Evolutionary conservation across 1,284 basidiomycete genomes (phyloP).

Genomic region (Tranzscheliella williamsii): DNA sequence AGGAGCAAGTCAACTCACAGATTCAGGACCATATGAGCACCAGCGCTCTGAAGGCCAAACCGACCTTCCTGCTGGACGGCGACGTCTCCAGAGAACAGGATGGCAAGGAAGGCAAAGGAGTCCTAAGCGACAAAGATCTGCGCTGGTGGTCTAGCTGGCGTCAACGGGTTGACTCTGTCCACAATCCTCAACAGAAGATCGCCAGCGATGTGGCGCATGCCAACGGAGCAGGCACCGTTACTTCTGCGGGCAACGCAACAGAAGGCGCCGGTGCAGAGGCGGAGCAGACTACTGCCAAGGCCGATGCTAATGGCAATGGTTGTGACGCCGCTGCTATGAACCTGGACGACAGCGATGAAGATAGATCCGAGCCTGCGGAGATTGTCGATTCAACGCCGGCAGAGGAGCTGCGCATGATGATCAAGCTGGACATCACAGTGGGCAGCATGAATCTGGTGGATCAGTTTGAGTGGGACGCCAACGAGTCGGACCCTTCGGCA

Average conservation of each 20-base stretch:
- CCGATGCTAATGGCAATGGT: constrained; percentile 62
- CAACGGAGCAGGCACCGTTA: background rate
- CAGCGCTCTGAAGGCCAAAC: constrained; percentile 45
- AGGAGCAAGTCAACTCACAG: constrained; percentile 83
- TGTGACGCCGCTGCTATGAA: constrained; percentile 56
- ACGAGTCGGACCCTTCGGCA: constrained; percentile 71
- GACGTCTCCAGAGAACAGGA: constrained; percentile 6
- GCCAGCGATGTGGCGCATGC: constrained; percentile 45
- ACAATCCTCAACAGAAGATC: constrained; percentile 15
- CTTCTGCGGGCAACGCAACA: background rate
- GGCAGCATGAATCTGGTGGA: constrained; percentile 92
- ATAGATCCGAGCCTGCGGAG: constrained; percentile 61
- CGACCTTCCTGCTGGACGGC: constrained; percentile 4
- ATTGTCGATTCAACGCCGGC: constrained; percentile 27
- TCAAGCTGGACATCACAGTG: constrained; percentile 96
- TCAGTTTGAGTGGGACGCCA: constrained; percentile 97
- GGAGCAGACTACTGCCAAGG: constrained; percentile 67
- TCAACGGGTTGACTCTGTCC: constrained; percentile 12
- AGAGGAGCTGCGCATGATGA: constrained; percentile 79
- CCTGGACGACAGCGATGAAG: constrained; percentile 64
- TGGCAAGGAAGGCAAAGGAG: constrained; percentile 27
- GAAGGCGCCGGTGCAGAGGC: constrained; percentile 27
- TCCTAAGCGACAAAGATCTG: constrained; percentile 26
- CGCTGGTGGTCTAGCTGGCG: constrained; percentile 44
- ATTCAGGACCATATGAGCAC: constrained; percentile 70